Conservation (phyloP, 2,329 filamentous ascomycete species). For the Ophiostoma sp. region DNA sequence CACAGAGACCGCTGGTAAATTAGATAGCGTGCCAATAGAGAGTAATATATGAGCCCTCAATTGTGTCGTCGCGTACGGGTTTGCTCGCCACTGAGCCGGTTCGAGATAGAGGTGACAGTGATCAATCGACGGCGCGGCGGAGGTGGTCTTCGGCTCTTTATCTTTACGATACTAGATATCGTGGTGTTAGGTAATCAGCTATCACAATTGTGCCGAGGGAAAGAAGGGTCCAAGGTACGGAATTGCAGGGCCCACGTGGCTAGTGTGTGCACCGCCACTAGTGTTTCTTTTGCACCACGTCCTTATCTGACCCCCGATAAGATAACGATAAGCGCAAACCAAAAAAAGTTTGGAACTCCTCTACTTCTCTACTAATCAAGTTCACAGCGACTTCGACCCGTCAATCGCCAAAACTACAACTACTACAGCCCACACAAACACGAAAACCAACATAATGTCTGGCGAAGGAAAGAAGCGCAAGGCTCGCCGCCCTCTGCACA, state of each 20-base stretch:
- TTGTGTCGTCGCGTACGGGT: neutral
- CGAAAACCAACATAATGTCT: neutral
- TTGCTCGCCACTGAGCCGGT: neutral
- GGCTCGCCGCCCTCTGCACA: slow-evolving; percentile 10
- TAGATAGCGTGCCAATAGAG: no score
- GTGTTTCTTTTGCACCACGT: neutral
- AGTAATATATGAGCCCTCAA: neutral
- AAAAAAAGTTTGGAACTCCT: neutral
- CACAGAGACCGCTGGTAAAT: neutral
- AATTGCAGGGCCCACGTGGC: neutral
- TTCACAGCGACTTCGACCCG: neutral
- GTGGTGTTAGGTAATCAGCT: neutral
- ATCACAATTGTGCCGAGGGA: neutral
- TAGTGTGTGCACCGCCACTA: slow-evolving; percentile 4
- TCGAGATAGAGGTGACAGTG: neutral
- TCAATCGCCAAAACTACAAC: neutral
- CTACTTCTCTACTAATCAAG: no score
- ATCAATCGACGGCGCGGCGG: neutral
- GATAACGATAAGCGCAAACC: slow-evolving; percentile 6
- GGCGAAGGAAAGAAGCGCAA: slow-evolving; percentile 14
- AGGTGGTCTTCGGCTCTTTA: neutral
- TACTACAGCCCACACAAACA: neutral
- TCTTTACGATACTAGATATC: neutral
- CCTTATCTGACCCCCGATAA: neutral
- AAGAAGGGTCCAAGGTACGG: neutral